These are phyloP conservation scores for Albatrellus ellisii DNA, from an alignment of 768 basidiomycete genomes.

Conservation along the genomic window DNA sequence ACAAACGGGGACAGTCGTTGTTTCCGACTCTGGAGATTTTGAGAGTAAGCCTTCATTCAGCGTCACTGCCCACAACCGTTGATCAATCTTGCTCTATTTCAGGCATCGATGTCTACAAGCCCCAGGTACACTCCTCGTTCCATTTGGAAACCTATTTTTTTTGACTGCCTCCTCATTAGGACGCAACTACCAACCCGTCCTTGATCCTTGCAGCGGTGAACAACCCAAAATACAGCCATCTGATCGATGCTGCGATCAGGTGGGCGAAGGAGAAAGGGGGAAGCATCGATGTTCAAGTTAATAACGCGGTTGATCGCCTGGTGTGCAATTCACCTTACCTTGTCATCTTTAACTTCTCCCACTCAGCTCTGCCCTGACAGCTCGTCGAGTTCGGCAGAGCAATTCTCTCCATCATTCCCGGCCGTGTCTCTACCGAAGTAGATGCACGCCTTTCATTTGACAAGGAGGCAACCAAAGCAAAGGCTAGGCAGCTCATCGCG, in stretches of 20 bases:
- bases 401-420: slow-evolving; percentile 91
- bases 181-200: slow-evolving; percentile 97
- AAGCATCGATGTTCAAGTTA: slow-evolving; percentile 58
- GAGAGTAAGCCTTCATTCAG: slow-evolving; percentile 36
- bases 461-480: slow-evolving; percentile 83
- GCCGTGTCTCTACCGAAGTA: slow-evolving; percentile 97
- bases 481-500: slow-evolving; percentile 83
- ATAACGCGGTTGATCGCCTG: slow-evolving; percentile 79
- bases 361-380: slow-evolving; percentile 26
- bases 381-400: slow-evolving; percentile 96
- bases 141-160: too few species aligned
- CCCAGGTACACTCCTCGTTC: slow-evolving; percentile 57
- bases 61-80: background rate
- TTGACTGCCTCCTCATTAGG: too few species aligned
- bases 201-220: slow-evolving; percentile 87
- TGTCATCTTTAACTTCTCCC: background rate
- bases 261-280: slow-evolving; percentile 76
- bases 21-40: slow-evolving; percentile 96
- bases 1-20: slow-evolving; percentile 88
- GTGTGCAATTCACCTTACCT: slow-evolving; percentile 31
- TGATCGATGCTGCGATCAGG: slow-evolving; percentile 65
- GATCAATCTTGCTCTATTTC: slow-evolving; percentile 17
- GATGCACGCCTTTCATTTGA: slow-evolving; percentile 97
- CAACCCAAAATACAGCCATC: slow-evolving; percentile 71
- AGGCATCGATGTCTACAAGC: slow-evolving; percentile 96